Evolutionary conservation across 2,329 filamentous ascomycete genomes (phyloP).

Genomic region (Aspergillus sp.): DNA sequence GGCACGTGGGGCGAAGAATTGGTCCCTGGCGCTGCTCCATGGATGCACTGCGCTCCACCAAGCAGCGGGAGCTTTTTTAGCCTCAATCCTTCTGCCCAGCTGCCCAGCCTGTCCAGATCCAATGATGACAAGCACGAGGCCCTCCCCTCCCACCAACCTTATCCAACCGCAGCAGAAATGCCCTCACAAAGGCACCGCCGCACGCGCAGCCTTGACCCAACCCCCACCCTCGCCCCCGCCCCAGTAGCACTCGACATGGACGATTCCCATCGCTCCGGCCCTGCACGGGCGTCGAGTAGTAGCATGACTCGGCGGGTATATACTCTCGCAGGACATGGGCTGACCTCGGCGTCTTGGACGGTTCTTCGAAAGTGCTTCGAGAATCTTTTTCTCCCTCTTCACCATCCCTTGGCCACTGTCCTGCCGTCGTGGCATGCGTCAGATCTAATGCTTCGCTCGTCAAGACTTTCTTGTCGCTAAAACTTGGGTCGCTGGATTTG

Average conservation of each 20-base stretch:
- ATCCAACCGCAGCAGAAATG: neutral
- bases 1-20: constrained; percentile 25
- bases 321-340: neutral
- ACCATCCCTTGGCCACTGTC: neutral
- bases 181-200: neutral
- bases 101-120: neutral
- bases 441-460: constrained; percentile 1
- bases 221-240: neutral
- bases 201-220: neutral
- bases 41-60: neutral
- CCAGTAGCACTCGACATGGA: neutral
- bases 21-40: constrained; percentile 13
- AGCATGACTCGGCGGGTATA: neutral
- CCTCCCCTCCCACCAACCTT: neutral
- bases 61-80: constrained; percentile 10
- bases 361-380: neutral
- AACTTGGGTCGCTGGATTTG: neutral
- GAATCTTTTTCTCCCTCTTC: neutral
- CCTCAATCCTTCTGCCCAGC: neutral
- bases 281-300: neutral
- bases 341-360: neutral
- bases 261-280: neutral
- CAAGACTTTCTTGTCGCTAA: constrained; percentile 10
- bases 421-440: constrained; percentile 8
- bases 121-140: neutral